These are phyloP conservation scores for Diaporthe ilicicola DNA, from an alignment of 2,329 filamentous ascomycete species.

Conservation along the genomic window DNA sequence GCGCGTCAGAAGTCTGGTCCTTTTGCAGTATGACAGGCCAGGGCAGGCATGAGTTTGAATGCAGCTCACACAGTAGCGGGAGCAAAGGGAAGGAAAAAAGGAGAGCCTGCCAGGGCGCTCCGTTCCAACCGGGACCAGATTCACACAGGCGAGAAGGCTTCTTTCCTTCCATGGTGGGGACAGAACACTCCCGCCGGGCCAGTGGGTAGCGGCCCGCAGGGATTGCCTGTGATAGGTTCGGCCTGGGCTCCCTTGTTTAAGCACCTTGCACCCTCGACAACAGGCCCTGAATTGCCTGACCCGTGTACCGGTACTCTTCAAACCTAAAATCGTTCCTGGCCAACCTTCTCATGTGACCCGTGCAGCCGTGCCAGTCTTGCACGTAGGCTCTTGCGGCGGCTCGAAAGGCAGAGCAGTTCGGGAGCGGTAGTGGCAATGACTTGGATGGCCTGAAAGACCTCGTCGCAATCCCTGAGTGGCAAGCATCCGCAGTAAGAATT, in stretches of 20 bases:
- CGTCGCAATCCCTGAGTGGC: not conserved
- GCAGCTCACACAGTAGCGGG: not conserved
- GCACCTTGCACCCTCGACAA: conserved; percentile 9
- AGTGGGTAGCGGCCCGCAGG: conserved; percentile 14
- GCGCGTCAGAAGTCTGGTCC: conserved; percentile 13
- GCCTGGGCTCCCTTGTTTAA: not conserved
- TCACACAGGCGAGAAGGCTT: conserved; percentile 16
- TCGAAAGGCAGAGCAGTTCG: not conserved
- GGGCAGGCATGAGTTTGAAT: not conserved
- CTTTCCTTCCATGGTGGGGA: conserved; percentile 23
- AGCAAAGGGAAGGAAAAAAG: not conserved
- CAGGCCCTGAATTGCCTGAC: not conserved
- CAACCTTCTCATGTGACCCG: not conserved
- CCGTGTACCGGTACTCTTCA: not conserved
- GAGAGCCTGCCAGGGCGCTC: not conserved
- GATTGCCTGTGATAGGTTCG: not conserved
- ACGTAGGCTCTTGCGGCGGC: not conserved
- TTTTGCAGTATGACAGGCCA: conserved; percentile 15
- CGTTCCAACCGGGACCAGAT: not conserved
- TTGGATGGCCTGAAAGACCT: not conserved
- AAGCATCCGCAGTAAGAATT: not conserved
- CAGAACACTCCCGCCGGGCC: conserved; percentile 4
- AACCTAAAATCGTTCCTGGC: conserved; percentile 11
- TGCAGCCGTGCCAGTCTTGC: not conserved
- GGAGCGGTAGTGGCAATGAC: not conserved